A percentile compares a stretch with the other conserved stretches of the same genome.
Evolutionary conservation across 2,329 filamentous ascomycete genomes (phyloP).

Genomic region (Aspergillus aculeatus): DNA sequence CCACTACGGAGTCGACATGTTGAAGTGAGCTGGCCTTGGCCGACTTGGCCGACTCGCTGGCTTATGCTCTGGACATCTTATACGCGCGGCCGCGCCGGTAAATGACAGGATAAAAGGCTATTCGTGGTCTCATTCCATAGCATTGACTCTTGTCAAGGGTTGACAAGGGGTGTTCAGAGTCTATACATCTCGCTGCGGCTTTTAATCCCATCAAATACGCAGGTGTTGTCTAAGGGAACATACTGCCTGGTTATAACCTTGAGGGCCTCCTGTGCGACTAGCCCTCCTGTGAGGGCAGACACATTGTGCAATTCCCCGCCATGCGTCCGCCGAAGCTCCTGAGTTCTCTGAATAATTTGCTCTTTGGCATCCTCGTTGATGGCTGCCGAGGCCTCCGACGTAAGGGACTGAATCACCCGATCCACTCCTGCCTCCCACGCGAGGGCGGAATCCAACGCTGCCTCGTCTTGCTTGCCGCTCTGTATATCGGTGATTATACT

Average conservation of each 20-base stretch:
- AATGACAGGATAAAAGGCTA: not conserved
- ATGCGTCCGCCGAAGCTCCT: slow-evolving; percentile 71
- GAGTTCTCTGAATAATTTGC: slow-evolving; percentile 55
- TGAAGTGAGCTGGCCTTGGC: not conserved
- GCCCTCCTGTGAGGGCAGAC: slow-evolving; percentile 79
- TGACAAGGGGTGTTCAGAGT: slow-evolving; percentile 31
- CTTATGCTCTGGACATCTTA: not conserved
- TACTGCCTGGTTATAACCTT: slow-evolving; percentile 71
- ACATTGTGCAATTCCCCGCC: slow-evolving; percentile 92
- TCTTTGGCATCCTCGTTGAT: slow-evolving; percentile 50
- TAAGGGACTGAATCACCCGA: slow-evolving; percentile 29
- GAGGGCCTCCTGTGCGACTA: slow-evolving; percentile 96
- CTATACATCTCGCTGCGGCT: slow-evolving; percentile 56
- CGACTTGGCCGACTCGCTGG: not conserved
- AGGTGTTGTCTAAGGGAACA: slow-evolving; percentile 63
- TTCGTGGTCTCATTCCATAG: slow-evolving; percentile 2
- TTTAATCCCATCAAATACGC: slow-evolving; percentile 61
- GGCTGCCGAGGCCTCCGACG: slow-evolving; percentile 46
- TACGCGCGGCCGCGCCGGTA: not conserved
- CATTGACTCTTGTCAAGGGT: not conserved
- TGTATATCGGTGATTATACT: slow-evolving; percentile 57
- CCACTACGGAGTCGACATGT: not conserved
- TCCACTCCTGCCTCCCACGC: slow-evolving; percentile 34
- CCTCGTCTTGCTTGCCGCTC: slow-evolving; percentile 23
- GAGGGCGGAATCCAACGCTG: slow-evolving; percentile 33